Percentiles rank a stretch among this genome's conserved stretches.
These are phyloP conservation scores for Arabidopsis thaliana DNA, from an alignment of 345 rosid species.

Conservation along the genomic window DNA sequence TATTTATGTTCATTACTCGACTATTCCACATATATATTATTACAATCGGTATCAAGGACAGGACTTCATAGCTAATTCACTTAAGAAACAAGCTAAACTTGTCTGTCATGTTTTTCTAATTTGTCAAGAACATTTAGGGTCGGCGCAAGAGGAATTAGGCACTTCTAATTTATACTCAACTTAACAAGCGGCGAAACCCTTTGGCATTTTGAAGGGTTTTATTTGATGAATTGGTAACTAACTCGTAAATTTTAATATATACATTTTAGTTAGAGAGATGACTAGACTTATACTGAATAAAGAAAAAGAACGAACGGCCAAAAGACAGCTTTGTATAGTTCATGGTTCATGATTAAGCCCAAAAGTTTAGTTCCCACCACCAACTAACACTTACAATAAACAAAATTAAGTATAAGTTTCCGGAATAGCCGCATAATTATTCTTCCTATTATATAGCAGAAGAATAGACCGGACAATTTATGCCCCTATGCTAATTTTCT, in stretches of 20 bases:
- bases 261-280: neutral
- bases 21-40: slow-evolving; percentile 15
- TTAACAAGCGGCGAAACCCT: slow-evolving; percentile 14
- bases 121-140: neutral
- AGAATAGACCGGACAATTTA: slow-evolving; percentile 3
- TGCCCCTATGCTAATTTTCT: neutral
- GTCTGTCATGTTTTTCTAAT: slow-evolving; percentile 12
- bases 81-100: slow-evolving; percentile 29
- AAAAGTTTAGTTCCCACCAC: slow-evolving; percentile 35
- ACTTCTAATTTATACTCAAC: neutral
- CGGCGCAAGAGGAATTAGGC: neutral
- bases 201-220: slow-evolving; percentile 30
- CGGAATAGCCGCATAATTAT: slow-evolving; percentile 20
- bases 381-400: slow-evolving; percentile 7
- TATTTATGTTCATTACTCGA: neutral
- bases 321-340: slow-evolving; percentile 29
- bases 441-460: neutral
- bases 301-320: neutral
- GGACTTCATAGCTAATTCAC: slow-evolving; percentile 20
- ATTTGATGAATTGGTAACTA: neutral
- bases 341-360: slow-evolving; percentile 29
- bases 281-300: neutral
- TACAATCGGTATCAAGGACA: slow-evolving; percentile 9
- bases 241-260: slow-evolving; percentile 1
- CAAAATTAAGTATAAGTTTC: neutral